Evolutionary conservation across 2,329 filamentous ascomycete genomes (phyloP), one percentile per base, ranked within the genome.

Genomic region (Endothia cerciana): DNA sequence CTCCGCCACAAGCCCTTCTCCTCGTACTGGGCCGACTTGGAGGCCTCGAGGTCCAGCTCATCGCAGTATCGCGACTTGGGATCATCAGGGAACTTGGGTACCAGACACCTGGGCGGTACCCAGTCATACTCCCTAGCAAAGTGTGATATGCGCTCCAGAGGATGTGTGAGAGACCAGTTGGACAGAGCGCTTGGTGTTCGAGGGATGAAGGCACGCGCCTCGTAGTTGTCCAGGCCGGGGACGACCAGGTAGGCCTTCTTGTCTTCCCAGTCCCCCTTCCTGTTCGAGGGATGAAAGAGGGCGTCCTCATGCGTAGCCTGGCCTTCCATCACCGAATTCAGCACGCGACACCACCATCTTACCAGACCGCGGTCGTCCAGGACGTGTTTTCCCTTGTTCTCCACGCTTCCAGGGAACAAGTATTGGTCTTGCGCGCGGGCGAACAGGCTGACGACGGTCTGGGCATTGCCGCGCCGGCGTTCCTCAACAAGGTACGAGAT

Each of bases 401-500:
- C 89, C 47, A 93, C 87, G 73, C 94, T 98, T 0, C 93, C 93
- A 0, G 95, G 94, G 74, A 98, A 99, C 17, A 99, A 85, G 72
- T 99, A 99, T 74, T 98, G 95, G 61, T 90, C 89, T 75, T 98
- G 95, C 0, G 95, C 89, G 67, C 95, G 86, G 0, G 95, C 96
- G 75, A 99, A 99, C 3, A 99, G 84, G 63, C 93, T 97, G 36
- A 99, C 82, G 15, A 97, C 86, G 45, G 92, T 85, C 71, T 89
- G 89, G 58, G 88, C 85, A 56, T 85, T 85, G 38, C 83, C 82
- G 51, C 91, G 85, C 69, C 87, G 85, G 59, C 89, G 84, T 60
- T 87, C 83, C 55, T 87, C 84, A 33, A 95, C 83, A 0, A 99
- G 82, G 78, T 91, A 91, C 13, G 86, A 82, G 28, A 99, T 77